Base-by-base conservation (phyloP, 352 stramenopile genomes). In the Phytophthora brassicae region DNA sequence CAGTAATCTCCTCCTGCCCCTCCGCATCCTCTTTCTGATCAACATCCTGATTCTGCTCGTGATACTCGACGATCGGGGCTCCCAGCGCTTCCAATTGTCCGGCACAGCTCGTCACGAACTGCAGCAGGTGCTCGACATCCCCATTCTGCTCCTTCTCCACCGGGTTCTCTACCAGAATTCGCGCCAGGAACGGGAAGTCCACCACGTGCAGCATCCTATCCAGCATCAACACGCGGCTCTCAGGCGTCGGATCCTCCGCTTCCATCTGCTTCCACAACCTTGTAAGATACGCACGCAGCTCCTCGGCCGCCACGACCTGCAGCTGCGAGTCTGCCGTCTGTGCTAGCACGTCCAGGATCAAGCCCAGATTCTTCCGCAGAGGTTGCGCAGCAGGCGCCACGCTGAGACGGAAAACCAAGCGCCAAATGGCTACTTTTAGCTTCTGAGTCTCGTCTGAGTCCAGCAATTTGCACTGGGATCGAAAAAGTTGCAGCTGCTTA, bases 401-500 rank as follows among this genome's bases (percentile, higher is more conserved):
- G 45, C 78, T 89, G 51, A 94, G 62, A 8, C 75, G 79, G 59
- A 90, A 91, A 28, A 81, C 60, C 17, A 92, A 60, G 2, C 61
- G 68, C 79, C 80, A 91, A 6, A 67, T 60, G 26, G 80, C 62
- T 42, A 66, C 65, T 23, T 54, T 61, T 0, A 68, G 23, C 45
- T 55, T 55, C 51, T 43, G 36, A 47, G 89, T 78, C 35, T 28
- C 20, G 26, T 68, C 63, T 49, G 49, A 16, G 29, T 59, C 12
- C 59, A 65, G 33, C 66, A 74, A 43, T 67, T 81, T 86, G 39
- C 63, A 70, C 39, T 86, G 72, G 42, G 84, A 79, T 1, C 84
- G 81, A 62, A 90, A 89, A 24, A 88, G 70, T 60, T 93, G 84
- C 52, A 93, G 64, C 28, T 68, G 60, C 51, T 88, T 88, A n/a